phyloP scores from a whole-genome alignment of 2,329 filamentous ascomycete genomes.

The Aspergillus sergii region DNA sequence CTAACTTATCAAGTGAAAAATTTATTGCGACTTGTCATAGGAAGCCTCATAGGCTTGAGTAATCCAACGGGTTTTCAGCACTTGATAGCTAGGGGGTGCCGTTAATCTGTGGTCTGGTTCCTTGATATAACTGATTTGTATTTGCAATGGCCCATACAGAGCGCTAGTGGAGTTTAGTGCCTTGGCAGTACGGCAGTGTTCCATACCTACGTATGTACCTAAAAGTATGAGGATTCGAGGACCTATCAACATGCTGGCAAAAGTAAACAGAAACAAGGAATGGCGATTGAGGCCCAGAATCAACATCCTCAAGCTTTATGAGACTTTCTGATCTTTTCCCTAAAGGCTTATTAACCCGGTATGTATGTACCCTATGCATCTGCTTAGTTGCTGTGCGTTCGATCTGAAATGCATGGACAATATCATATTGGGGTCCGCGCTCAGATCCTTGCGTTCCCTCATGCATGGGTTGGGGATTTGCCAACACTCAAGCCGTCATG shows the following conservation, averaged over 20 bases:
- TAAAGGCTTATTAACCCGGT: neutral
- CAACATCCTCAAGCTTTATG: neutral
- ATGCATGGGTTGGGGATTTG: neutral
- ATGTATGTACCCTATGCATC: neutral
- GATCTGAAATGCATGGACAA: neutral
- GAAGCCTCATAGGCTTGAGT: neutral
- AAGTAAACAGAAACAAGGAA: neutral
- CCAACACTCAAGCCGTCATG: neutral
- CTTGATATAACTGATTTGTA: neutral
- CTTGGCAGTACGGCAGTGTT: slow-evolving; percentile 1
- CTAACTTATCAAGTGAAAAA: neutral
- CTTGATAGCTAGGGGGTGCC: neutral
- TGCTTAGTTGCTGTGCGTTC: neutral
- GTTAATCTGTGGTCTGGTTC: slow-evolving; percentile 1
- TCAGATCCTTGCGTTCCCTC: neutral
- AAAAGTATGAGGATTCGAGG: neutral
- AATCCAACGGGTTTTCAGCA: neutral
- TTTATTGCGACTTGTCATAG: neutral
- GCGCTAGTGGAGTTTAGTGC: neutral
- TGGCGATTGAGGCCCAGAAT: neutral
- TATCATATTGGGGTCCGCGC: neutral
- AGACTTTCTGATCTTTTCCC: neutral
- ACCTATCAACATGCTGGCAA: neutral
- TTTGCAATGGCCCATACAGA: neutral
- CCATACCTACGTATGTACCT: neutral